Percentiles rank a stretch among this genome's conserved stretches.
Evolutionary conservation across 208 protist species (phyloP).

Genomic region (Trypanosoma lewisi): DNA sequence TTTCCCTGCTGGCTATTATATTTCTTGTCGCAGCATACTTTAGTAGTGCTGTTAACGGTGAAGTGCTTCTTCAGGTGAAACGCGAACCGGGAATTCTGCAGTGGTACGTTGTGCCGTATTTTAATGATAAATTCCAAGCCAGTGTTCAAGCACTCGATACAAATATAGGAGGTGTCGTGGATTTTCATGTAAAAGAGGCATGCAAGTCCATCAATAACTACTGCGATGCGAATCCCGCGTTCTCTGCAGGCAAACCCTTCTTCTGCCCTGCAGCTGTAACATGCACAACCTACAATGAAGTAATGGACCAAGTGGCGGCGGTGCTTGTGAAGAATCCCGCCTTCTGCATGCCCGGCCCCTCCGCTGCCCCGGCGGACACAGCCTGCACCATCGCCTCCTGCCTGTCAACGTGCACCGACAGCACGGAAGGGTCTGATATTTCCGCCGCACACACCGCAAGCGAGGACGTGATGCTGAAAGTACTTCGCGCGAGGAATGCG

Average conservation of each 20-base stretch:
- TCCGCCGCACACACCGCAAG: background rate
- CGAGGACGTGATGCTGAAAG: constrained; percentile 3
- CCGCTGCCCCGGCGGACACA: background rate
- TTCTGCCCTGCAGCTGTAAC: background rate
- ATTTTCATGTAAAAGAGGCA: constrained; percentile 18
- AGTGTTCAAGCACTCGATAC: constrained; percentile 31
- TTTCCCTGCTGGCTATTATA: constrained; percentile 48
- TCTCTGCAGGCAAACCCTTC: background rate
- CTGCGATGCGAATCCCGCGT: constrained; percentile 33
- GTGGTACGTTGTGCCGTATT: constrained; percentile 78
- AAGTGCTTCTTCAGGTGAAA: constrained; percentile 57
- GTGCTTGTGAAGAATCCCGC: constrained; percentile 11
- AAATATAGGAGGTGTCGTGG: constrained; percentile 30
- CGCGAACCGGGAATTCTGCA: constrained; percentile 73
- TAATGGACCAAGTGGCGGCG: background rate
- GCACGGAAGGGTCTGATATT: background rate
- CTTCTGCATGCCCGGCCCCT: background rate
- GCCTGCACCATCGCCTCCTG: constrained; percentile 11
- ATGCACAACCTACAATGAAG: background rate
- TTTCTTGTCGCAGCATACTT: constrained; percentile 56
- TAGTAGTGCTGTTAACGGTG: constrained; percentile 42
- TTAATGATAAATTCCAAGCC: constrained; percentile 39
- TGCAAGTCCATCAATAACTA: constrained; percentile 55
- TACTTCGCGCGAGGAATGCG: background rate
- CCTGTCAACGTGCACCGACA: background rate